Evolutionary conservation across 192 early-diverging fungal genomes (phyloP).

Genomic region (Entrophospora sp.): DNA sequence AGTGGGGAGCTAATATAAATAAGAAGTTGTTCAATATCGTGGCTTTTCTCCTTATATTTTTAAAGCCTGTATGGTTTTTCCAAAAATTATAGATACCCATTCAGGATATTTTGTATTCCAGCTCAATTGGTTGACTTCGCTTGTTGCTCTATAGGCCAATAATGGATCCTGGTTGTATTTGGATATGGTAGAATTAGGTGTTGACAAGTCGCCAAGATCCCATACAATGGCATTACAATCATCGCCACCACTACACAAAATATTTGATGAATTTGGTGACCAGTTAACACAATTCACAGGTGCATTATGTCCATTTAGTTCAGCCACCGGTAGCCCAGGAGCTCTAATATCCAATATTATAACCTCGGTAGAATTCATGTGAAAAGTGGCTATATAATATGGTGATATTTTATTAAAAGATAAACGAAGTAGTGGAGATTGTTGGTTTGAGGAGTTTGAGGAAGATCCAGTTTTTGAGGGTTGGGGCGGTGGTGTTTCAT

Average conservation of each 20-base stretch:
- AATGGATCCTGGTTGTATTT: slow-evolving; percentile 50
- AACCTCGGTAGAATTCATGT: slow-evolving; percentile 71
- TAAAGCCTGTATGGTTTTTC: slow-evolving; percentile 76
- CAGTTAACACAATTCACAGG: slow-evolving; percentile 80
- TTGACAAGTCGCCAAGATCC: slow-evolving; percentile 52
- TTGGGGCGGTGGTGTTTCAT: slow-evolving; percentile 63
- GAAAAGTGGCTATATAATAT: slow-evolving; percentile 89
- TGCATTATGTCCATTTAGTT: slow-evolving; percentile 70
- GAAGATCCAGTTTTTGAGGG: slow-evolving; percentile 17
- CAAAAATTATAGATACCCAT: slow-evolving; percentile 89
- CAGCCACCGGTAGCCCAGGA: slow-evolving; percentile 79
- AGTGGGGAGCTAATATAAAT: no score
- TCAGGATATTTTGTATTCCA: slow-evolving; percentile 74
- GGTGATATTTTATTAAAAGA: slow-evolving; percentile 85
- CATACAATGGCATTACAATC: slow-evolving; percentile 88
- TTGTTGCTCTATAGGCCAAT: slow-evolving; percentile 65
- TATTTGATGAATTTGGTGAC: slow-evolving; percentile 77
- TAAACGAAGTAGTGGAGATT: slow-evolving; percentile 70
- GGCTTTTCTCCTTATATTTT: no score
- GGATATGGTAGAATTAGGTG: no score
- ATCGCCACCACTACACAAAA: slow-evolving; percentile 79
- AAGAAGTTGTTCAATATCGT: no score
- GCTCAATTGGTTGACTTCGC: slow-evolving; percentile 70
- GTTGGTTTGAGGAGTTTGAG: slow-evolving; percentile 27
- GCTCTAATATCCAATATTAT: slow-evolving; percentile 86